Base-by-base conservation (phyloP, 108 stramenopile species). In the Cyclotella atomus region DNA sequence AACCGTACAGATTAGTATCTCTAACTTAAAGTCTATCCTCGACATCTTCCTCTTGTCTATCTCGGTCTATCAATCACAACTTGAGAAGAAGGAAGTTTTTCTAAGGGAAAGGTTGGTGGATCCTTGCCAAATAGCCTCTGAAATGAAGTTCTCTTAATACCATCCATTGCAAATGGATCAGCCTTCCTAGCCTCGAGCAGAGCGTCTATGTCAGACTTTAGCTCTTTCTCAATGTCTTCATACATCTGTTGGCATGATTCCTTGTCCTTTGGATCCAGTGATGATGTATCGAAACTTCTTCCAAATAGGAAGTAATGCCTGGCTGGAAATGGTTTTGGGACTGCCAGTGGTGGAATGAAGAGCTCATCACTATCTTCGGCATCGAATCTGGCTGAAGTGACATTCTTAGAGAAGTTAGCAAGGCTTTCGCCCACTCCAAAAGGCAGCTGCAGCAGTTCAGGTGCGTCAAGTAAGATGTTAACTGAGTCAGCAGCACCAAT, bases 261-360 rank as follows among this genome's bases (percentile, higher is more conserved):
- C 54, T 79, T 82, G 68, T 94, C 83, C 25, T 82, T 84, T 23
- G 79, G 83, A 59, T 94, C 89, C 15, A 94, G 4, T 2, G 68
- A 59, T 0, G 64, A 71, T 8, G 92, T 93, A 38, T 77, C 56
- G 32, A 91, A 77, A 24, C 92, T 76, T 73, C 81, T 80, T 0
- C 93, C 95, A 83, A 96, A 96, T 10, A 93, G 41, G 54, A 96
- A 96, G 61, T 94, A 96, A 53, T 91, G 89, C 27, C 95, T 68
- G 21, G 88, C 90, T n/a, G 92, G 88, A 23, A 84, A 62, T 5
- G 76, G 67, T 59, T 82, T 84, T 0, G 95, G 95, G 5, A 88
- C 41, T 32, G 87, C 85, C 10, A 94, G 62, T 0, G 95, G 92
- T 9, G 91, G 84, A 14, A 84, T 54, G 67, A 94, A 90, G 10